Evolutionary conservation across 1,284 basidiomycete genomes (phyloP).

Genomic region (Rhodofomes roseus): DNA sequence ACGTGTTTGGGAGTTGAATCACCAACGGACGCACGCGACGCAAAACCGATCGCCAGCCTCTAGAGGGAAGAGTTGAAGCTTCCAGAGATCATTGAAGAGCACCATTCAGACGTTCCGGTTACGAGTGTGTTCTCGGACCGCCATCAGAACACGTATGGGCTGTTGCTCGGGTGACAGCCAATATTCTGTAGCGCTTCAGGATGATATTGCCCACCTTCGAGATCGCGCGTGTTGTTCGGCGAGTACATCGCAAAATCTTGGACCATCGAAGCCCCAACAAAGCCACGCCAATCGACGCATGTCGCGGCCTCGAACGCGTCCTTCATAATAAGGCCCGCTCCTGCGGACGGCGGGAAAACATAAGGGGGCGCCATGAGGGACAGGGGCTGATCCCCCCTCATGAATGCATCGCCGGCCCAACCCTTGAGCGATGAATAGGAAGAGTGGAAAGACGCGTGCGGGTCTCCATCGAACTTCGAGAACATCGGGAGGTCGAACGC

Average conservation of each 20-base stretch:
- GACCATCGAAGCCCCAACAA: conserved; percentile 8
- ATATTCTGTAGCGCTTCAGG: conserved; percentile 11
- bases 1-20: conserved; percentile 11
- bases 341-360: conserved; percentile 13
- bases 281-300: conserved; percentile 18
- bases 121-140: background rate
- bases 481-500: conserved; percentile 1
- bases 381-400: conserved; percentile 14
- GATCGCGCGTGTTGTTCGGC: conserved; percentile 4
- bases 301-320: conserved; percentile 26
- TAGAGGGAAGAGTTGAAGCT: background rate
- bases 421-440: conserved; percentile 29
- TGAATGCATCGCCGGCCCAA: conserved; percentile 25
- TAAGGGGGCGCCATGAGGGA: conserved; percentile 13
- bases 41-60: background rate
- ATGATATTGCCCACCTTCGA: conserved; percentile 12
- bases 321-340: conserved; percentile 20
- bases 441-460: conserved; percentile 17
- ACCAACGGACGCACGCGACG: background rate
- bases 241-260: background rate
- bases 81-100: background rate
- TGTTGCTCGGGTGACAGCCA: conserved; percentile 20
- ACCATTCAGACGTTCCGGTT: background rate
- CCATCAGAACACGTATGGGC: conserved; percentile 16
- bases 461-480: conserved; percentile 11